Evolutionary conservation across 495 filamentous ascomycete species (phyloP).

Genomic region (Hypoxylon rickii): DNA sequence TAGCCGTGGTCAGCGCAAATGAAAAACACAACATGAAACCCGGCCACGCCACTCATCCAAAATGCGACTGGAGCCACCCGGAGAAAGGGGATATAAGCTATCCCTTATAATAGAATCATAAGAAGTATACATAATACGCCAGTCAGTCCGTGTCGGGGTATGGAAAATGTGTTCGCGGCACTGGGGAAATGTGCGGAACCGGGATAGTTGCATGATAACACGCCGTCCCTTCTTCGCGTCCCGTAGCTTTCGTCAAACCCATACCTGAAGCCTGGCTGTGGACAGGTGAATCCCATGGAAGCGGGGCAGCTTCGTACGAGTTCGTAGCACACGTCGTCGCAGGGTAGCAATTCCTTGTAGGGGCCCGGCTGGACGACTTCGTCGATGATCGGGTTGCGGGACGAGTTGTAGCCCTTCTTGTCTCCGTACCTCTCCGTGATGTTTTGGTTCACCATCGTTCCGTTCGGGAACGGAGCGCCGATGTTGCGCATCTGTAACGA

Average conservation of each 20-base stretch:
- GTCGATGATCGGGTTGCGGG: slow-evolving; percentile 76
- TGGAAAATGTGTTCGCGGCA: slow-evolving; percentile 13
- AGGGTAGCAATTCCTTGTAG: slow-evolving; percentile 91
- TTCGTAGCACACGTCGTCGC: slow-evolving; percentile 79
- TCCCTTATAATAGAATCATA: background rate
- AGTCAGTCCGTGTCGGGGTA: slow-evolving; percentile 25
- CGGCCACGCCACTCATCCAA: background rate
- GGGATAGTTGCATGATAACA: slow-evolving; percentile 51
- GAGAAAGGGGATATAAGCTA: background rate
- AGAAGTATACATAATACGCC: slow-evolving; percentile 17
- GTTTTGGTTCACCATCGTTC: slow-evolving; percentile 50
- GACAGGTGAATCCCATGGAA: slow-evolving; percentile 78
- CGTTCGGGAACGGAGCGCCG: slow-evolving; percentile 69
- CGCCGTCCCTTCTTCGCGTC: slow-evolving; percentile 11
- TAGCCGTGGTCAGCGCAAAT: too few relatives aligned
- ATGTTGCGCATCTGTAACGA: slow-evolving; percentile 73
- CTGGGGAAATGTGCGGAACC: slow-evolving; percentile 48
- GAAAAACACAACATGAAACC: background rate
- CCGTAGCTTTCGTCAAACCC: slow-evolving; percentile 73
- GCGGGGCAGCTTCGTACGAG: slow-evolving; percentile 84
- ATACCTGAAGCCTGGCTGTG: slow-evolving; percentile 48
- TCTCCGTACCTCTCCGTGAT: slow-evolving; percentile 28
- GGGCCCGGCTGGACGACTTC: slow-evolving; percentile 74
- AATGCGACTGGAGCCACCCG: background rate
- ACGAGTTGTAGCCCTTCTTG: slow-evolving; percentile 49